A percentile compares a stretch with the other conserved stretches of the same genome.
phyloP scores from a whole-genome alignment of 179 eudicot species.

The Silene noctiflora region DNA sequence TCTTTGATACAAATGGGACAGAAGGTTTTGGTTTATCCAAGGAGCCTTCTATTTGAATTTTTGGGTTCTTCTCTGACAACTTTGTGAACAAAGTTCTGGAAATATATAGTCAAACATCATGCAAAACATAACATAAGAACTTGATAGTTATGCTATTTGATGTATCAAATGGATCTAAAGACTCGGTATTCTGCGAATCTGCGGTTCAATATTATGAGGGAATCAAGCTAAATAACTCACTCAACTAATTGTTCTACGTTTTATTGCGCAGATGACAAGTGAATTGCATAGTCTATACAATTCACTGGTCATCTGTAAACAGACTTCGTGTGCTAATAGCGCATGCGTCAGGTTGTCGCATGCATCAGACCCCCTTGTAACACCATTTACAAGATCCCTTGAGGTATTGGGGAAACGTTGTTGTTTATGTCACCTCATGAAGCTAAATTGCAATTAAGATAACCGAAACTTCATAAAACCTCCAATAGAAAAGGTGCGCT shows the following conservation, averaged over 20 bases:
- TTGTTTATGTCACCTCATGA: not conserved
- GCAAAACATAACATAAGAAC: constrained; percentile 11
- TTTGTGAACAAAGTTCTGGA: constrained; percentile 56
- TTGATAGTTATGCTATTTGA: not conserved
- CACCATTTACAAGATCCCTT: too few relatives aligned
- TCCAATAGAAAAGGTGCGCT: not conserved
- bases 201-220: not conserved
- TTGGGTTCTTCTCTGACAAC: constrained; percentile 44
- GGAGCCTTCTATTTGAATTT: constrained; percentile 26
- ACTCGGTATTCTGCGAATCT: not conserved
- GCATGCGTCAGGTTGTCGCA: too few relatives aligned
- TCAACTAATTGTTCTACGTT: too few relatives aligned
- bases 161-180: not conserved
- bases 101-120: constrained; percentile 9
- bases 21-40: constrained; percentile 26
- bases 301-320: too few relatives aligned
- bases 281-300: too few relatives aligned
- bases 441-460: not conserved
- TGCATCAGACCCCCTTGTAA: too few relatives aligned
- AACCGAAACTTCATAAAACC: constrained; percentile 4
- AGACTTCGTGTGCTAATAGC: too few relatives aligned
- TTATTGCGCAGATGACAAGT: too few relatives aligned
- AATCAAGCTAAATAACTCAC: too few relatives aligned
- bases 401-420: not conserved
- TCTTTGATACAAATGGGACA: constrained; percentile 27